These are phyloP conservation scores for Penicillium brasilianum DNA, from an alignment of 2,329 filamentous ascomycete species.

Conservation along the genomic window DNA sequence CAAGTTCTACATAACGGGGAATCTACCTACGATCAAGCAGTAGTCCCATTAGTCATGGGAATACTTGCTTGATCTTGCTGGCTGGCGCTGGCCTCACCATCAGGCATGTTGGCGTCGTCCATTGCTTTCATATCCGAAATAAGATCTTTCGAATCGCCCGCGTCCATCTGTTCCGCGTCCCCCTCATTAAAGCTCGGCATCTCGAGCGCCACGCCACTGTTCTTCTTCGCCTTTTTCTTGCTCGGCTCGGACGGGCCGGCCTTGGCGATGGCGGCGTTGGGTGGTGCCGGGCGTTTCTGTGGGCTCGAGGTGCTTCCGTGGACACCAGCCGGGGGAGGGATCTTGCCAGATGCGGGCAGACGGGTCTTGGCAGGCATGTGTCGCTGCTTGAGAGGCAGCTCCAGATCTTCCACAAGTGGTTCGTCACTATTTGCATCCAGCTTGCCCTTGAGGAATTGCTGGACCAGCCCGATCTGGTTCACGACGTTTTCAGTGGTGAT, in stretches of 20 bases:
- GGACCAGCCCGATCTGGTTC: constrained; percentile 82
- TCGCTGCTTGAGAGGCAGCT: constrained; percentile 89
- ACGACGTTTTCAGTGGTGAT: constrained; percentile 79
- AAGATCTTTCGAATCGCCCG: constrained; percentile 18
- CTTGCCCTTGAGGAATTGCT: constrained; percentile 89
- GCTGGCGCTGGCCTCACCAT: constrained; percentile 15
- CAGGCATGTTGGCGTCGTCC: constrained; percentile 14
- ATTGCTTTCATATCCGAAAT: constrained; percentile 13
- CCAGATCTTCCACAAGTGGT: constrained; percentile 89
- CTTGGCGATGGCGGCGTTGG: constrained; percentile 36
- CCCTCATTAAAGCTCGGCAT: constrained; percentile 31
- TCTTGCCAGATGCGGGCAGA: constrained; percentile 54
- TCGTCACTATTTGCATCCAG: constrained; percentile 82
- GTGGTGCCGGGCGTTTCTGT: constrained; percentile 46
- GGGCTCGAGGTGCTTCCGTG: constrained; percentile 44
- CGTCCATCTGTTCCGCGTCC: constrained; percentile 35
- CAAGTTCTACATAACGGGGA: background rate
- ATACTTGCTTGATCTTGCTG: constrained; percentile 15
- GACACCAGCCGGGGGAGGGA: constrained; percentile 42
- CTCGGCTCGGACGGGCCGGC: constrained; percentile 40
- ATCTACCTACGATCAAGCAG: constrained; percentile 12
- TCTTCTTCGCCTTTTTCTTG: constrained; percentile 52
- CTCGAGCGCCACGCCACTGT: constrained; percentile 40
- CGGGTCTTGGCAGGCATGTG: constrained; percentile 50
- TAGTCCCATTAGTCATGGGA: constrained; percentile 25